phyloP scores from a whole-genome alignment of 495 filamentous ascomycete genomes.

The Penicillium roqueforti region DNA sequence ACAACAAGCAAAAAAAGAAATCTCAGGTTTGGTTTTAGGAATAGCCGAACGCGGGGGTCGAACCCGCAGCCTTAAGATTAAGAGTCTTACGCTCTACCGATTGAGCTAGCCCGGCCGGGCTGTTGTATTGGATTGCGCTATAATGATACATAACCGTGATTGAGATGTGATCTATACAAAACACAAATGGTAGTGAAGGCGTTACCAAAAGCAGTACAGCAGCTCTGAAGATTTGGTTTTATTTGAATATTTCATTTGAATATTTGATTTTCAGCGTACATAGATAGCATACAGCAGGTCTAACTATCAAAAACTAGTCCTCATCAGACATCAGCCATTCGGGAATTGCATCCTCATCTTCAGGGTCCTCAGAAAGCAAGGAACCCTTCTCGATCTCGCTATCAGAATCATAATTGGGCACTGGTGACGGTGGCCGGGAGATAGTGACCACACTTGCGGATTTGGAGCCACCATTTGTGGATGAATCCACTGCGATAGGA shows the following conservation, averaged over 20 bases:
- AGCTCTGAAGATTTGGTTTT: too few relatives aligned
- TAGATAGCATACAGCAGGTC: not conserved
- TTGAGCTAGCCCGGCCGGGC: conserved; percentile 52
- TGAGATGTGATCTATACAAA: too few relatives aligned
- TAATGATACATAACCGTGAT: not conserved
- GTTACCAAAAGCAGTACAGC: too few relatives aligned
- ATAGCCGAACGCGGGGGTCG: conserved; percentile 54
- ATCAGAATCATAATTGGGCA: conserved; percentile 23
- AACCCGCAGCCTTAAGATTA: conserved; percentile 60
- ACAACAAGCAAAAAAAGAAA: not conserved
- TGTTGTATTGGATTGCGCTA: not conserved
- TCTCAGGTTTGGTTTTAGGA: conserved; percentile 14
- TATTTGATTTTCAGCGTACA: too few relatives aligned
- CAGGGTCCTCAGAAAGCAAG: conserved; percentile 58
- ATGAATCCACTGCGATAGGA: conserved; percentile 27
- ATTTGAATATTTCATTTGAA: too few relatives aligned
- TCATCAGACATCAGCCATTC: conserved; percentile 52
- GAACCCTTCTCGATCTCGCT: conserved; percentile 42
- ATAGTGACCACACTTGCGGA: conserved; percentile 27
- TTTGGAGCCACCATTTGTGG: conserved; percentile 19
- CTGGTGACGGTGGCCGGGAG: conserved; percentile 14
- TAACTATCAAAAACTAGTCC: conserved; percentile 4
- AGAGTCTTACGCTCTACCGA: conserved; percentile 59
- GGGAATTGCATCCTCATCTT: conserved; percentile 64
- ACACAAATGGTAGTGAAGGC: too few relatives aligned